Base-by-base conservation (phyloP, 1,139 yeast genomes). In the Zygoascus hellenicus region DNA sequence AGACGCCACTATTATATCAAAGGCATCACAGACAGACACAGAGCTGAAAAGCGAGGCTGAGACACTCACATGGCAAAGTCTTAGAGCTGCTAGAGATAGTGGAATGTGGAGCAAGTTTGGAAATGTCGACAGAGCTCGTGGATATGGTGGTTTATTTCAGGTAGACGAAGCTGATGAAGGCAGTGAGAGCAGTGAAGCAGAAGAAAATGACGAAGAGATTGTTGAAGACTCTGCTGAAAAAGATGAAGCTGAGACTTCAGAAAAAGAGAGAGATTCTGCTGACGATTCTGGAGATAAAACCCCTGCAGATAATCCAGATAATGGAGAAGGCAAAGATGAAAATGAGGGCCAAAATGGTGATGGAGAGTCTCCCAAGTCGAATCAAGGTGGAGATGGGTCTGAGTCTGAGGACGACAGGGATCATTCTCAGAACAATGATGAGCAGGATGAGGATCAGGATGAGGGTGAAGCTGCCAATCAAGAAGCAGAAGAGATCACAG, bases 61-160 rank as follows among this genome's bases (percentile, higher is more conserved):
- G 3, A 37, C 44, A 9, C 47, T 53, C 14, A 61, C 56, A 2
- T 64, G 68, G 68, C 51, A 65, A 38, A 68, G 67, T 2, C 49
- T 64, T 17, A 53, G 68, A 13, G 64, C 67, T 2, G 65, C 67
- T 14, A 46, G 68, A 26, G 59, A 54, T 15, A 57, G 54, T 19
- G 66, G 66, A 1, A 39, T 52, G 29, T 63, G 68, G 67, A 53
- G 55, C 34, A 52, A 54, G 39, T 63, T 63, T 51, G 60, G 58
- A 4, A 48, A 47, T 13, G 60, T 61, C 11, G 54, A 51, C 17
- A 48, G 48, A 30, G 51, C 46, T 5, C 38, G 44, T 4, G 65
- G 65, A 16, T 58, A 60, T 48, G 51, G 57, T 7, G 64, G 64
- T 1, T 45, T 62, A 14, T 61, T 57, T 48, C 54, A 46, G 38